Percentiles rank a stretch among this genome's conserved stretches.
phyloP scores from a whole-genome alignment of 805 yeast species.

The Kuraishia floccosa region DNA sequence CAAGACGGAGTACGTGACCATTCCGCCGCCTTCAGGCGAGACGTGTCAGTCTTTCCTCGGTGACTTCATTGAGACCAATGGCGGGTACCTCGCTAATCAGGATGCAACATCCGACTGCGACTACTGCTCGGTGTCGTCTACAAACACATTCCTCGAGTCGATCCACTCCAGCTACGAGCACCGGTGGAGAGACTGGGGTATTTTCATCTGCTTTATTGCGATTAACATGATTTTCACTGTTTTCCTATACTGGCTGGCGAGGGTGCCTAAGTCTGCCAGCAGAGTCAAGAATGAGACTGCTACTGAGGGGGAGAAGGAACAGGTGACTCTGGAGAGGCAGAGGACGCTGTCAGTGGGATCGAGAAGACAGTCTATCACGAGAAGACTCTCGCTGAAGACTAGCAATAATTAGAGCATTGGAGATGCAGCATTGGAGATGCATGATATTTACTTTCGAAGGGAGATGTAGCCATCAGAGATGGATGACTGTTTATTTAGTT shows the following conservation, averaged over 20 bases:
- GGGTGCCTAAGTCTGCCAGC: conserved; percentile 6
- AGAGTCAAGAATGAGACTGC: conserved; percentile 6
- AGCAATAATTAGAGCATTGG: no score
- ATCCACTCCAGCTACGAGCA: conserved; percentile 25
- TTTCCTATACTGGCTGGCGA: conserved; percentile 19
- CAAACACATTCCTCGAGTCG: conserved; percentile 46
- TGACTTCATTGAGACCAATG: conserved; percentile 21
- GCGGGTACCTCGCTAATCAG: conserved; percentile 36
- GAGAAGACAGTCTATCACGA: no score
- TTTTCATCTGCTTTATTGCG: conserved; percentile 33
- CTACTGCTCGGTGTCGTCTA: conserved; percentile 45
- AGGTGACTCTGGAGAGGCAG: conserved; percentile 1
- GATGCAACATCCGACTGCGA: conserved; percentile 40
- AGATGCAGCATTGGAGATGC: no score
- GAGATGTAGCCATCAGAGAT: no score
- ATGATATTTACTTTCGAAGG: no score
- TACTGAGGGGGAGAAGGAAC: conserved; percentile 1
- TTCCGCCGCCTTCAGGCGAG: conserved; percentile 41
- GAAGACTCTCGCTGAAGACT: no score
- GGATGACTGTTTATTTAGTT: no score
- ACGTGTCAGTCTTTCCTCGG: conserved; percentile 48
- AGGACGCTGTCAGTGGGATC: background rate
- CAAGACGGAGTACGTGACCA: conserved; percentile 29
- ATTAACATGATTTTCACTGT: conserved; percentile 24
- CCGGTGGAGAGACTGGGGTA: conserved; percentile 49